Percentiles rank a stretch among this genome's conserved stretches.
Conservation (phyloP, 2,329 filamentous ascomycete species). For the Periconia macrospinosa region DNA sequence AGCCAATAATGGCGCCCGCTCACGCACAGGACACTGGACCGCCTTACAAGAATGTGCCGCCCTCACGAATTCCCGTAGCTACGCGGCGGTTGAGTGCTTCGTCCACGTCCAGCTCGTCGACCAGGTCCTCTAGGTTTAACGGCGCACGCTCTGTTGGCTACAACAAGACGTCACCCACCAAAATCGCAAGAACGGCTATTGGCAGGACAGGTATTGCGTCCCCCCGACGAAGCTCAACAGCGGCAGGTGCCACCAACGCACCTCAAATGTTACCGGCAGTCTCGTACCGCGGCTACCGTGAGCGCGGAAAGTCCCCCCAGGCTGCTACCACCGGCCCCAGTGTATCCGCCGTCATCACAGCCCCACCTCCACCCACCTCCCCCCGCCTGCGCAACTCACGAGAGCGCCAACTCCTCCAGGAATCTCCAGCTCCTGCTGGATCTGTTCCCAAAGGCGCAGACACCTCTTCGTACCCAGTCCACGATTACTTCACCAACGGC, state of each 20-base stretch:
- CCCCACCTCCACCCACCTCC: constrained; percentile 32
- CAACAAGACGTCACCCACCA: constrained; percentile 31
- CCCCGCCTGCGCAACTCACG: constrained; percentile 39
- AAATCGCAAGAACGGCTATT: constrained; percentile 20
- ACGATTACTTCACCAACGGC: constrained; percentile 26
- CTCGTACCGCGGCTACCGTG: constrained; percentile 36
- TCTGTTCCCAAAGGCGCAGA: constrained; percentile 21
- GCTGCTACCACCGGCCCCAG: constrained; percentile 23
- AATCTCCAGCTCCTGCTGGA: constrained; percentile 17
- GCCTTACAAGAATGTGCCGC: constrained; percentile 27
- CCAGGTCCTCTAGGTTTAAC: constrained; percentile 34
- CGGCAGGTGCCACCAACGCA: constrained; percentile 6
- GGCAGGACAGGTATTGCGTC: constrained; percentile 3
- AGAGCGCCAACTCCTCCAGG: constrained; percentile 33
- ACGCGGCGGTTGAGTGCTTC: constrained; percentile 34
- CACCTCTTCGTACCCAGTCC: constrained; percentile 16
- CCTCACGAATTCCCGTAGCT: constrained; percentile 37
- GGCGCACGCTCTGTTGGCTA: constrained; percentile 12
- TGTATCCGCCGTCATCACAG: constrained; percentile 33
- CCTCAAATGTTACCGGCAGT: constrained; percentile 26
- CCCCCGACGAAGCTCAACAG: constrained; percentile 6
- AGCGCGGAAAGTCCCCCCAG: constrained; percentile 33
- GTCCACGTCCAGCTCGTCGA: constrained; percentile 41
- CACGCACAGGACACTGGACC: constrained; percentile 13
- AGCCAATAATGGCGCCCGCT: background rate